These are phyloP conservation scores for Arctium minus DNA, from an alignment of 129 eudicot species.

Conservation along the genomic window DNA sequence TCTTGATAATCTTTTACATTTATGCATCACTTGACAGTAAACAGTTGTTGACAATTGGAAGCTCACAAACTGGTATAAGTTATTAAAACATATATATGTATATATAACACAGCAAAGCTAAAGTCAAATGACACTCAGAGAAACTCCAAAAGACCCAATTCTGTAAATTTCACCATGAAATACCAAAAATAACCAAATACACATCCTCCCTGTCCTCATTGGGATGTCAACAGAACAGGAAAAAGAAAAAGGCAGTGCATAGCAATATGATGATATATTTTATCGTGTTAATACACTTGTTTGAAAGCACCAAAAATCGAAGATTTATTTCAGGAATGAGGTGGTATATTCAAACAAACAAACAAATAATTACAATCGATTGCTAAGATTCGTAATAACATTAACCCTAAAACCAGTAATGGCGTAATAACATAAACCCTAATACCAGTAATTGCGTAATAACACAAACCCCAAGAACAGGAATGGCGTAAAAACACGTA, in stretches of 20 bases:
- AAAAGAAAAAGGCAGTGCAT: not conserved
- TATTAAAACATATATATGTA: too few relatives aligned
- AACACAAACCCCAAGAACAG: not conserved
- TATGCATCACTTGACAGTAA: too few relatives aligned
- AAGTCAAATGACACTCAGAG: not conserved
- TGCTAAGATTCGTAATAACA: not conserved
- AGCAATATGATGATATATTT: not conserved
- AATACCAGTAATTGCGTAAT: not conserved
- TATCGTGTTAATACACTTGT: not conserved
- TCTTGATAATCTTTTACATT: too few relatives aligned
- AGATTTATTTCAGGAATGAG: not conserved
- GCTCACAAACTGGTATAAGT: not conserved
- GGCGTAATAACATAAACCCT: not conserved
- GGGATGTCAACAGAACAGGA: not conserved
- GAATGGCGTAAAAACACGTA: not conserved
- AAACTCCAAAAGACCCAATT: not conserved
- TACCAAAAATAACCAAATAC: too few relatives aligned
- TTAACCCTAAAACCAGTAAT: not conserved
- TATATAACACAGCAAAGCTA: not conserved
- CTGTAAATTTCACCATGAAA: not conserved
- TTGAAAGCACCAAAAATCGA: not conserved
- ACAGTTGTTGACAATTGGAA: too few relatives aligned
- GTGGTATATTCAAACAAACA: not conserved
- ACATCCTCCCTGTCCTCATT: not conserved
- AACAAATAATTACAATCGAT: not conserved